Percentiles rank a stretch among this genome's conserved stretches.
Conservation (phyloP, 2,329 filamentous ascomycete genomes). For the Bipolaris zeicola region DNA sequence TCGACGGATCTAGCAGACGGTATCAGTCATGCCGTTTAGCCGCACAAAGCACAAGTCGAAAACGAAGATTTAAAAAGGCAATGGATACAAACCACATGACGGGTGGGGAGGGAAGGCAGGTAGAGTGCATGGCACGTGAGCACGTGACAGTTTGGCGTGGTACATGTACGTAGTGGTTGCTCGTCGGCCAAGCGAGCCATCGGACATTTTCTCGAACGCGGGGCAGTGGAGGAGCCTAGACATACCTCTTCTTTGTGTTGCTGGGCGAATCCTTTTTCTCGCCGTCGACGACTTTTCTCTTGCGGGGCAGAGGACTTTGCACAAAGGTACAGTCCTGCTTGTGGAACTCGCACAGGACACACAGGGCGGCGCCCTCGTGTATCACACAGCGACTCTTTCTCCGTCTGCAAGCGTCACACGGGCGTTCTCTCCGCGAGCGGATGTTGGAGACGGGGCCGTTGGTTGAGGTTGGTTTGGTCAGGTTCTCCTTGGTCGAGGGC, state of each 20-base stretch:
- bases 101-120: slow-evolving; percentile 5
- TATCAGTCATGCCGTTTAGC: slow-evolving; percentile 30
- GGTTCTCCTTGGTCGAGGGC: slow-evolving; percentile 52
- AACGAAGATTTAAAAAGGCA: background rate
- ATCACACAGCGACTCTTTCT: slow-evolving; percentile 78
- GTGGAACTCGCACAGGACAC: slow-evolving; percentile 77
- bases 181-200: slow-evolving; percentile 15
- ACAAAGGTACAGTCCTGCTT: slow-evolving; percentile 80
- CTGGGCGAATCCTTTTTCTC: slow-evolving; percentile 63
- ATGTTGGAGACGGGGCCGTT: slow-evolving; percentile 46
- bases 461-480: slow-evolving; percentile 46
- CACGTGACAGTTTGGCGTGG: slow-evolving; percentile 27
- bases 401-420: slow-evolving; percentile 71
- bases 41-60: slow-evolving; percentile 6
- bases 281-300: slow-evolving; percentile 75
- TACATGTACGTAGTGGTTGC: background rate
- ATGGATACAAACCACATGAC: background rate
- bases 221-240: slow-evolving; percentile 35
- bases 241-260: slow-evolving; percentile 70
- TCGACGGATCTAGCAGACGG: slow-evolving; percentile 44
- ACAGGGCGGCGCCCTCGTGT: slow-evolving; percentile 74
- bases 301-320: slow-evolving; percentile 76
- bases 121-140: slow-evolving; percentile 17
- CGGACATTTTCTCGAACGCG: slow-evolving; percentile 11
- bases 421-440: slow-evolving; percentile 49